Evolutionary conservation across 768 basidiomycete genomes (phyloP).

Genomic region (Naganishia vaughanmartiniae): DNA sequence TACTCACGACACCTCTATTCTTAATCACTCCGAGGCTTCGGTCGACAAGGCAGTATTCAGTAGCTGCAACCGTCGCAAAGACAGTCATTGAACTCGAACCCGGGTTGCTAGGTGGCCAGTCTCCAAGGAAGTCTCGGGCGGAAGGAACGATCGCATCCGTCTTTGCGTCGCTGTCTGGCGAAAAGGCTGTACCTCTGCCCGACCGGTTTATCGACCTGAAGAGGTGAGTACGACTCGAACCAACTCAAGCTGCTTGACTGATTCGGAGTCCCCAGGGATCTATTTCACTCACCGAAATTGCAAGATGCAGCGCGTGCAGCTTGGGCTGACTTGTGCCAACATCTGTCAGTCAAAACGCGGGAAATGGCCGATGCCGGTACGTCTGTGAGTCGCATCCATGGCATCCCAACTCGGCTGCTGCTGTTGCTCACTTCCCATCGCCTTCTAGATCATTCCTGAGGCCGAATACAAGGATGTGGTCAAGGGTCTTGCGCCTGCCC

Average conservation of each 20-base stretch:
- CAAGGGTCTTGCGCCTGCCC: constrained; percentile 19
- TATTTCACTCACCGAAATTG: constrained; percentile 39
- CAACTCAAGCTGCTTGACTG: neutral
- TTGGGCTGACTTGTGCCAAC: constrained; percentile 36
- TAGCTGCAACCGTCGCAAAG: neutral
- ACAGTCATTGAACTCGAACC: neutral
- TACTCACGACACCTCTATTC: neutral
- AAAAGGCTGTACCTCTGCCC: constrained; percentile 56
- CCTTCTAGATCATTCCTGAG: constrained; percentile 53
- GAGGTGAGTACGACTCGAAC: constrained; percentile 33
- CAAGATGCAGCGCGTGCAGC: constrained; percentile 35
- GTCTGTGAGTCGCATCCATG: constrained; percentile 52
- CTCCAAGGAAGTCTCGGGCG: constrained; percentile 11
- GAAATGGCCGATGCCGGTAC: constrained; percentile 58
- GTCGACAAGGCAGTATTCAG: neutral
- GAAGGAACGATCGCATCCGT: constrained; percentile 54
- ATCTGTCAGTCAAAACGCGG: constrained; percentile 51
- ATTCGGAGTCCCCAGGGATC: constrained; percentile 20
- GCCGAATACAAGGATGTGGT: constrained; percentile 51
- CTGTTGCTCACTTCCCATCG: neutral
- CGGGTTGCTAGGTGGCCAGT: neutral
- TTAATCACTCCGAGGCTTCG: neutral
- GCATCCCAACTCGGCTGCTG: neutral
- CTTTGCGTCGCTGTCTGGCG: constrained; percentile 56
- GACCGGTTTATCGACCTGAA: constrained; percentile 64